A percentile compares a stretch with the other conserved stretches of the same genome.
These are phyloP conservation scores for Spencermartinsiella europaea DNA, from an alignment of 805 yeast genomes.

Conservation along the genomic window DNA sequence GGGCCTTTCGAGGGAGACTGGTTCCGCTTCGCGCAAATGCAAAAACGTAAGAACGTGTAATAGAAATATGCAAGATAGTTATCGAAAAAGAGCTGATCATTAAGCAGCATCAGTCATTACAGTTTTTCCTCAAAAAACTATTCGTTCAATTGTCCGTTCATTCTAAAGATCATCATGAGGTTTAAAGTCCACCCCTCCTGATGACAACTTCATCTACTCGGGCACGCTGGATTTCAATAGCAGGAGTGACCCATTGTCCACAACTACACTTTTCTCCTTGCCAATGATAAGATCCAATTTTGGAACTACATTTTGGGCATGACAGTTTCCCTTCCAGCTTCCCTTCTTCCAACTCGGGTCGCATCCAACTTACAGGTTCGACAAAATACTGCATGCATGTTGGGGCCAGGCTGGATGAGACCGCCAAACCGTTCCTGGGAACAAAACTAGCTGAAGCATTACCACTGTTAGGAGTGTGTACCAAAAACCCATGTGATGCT, in stretches of 20 bases:
- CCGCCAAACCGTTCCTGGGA: conserved; percentile 19
- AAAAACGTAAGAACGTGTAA: too few species aligned
- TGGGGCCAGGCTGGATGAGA: conserved; percentile 20
- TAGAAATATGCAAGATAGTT: too few species aligned
- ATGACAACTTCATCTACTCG: conserved; percentile 62
- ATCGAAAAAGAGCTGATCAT: too few species aligned
- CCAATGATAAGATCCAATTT: conserved; percentile 93
- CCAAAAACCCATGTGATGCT: conserved; percentile 51
- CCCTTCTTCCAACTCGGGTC: conserved; percentile 62
- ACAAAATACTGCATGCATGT: conserved; percentile 78
- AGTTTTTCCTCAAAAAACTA: too few species aligned
- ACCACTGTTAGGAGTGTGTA: conserved; percentile 55
- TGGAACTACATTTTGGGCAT: conserved; percentile 80
- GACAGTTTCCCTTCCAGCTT: conserved; percentile 79
- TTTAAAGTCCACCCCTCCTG: background rate
- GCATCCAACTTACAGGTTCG: conserved; percentile 94
- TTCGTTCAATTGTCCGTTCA: too few species aligned
- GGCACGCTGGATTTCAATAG: conserved; percentile 71
- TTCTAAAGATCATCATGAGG: too few species aligned
- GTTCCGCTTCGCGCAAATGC: too few species aligned
- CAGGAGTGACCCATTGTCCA: conserved; percentile 94
- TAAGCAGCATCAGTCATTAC: too few species aligned
- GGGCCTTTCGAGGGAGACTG: too few species aligned
- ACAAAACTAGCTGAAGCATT: conserved; percentile 10
- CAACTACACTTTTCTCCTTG: conserved; percentile 91